A percentile compares a stretch with the other conserved stretches of the same genome.
Evolutionary conservation across 257 asterid species (phyloP).

Genomic region (Salvia miltiorrhiza): DNA sequence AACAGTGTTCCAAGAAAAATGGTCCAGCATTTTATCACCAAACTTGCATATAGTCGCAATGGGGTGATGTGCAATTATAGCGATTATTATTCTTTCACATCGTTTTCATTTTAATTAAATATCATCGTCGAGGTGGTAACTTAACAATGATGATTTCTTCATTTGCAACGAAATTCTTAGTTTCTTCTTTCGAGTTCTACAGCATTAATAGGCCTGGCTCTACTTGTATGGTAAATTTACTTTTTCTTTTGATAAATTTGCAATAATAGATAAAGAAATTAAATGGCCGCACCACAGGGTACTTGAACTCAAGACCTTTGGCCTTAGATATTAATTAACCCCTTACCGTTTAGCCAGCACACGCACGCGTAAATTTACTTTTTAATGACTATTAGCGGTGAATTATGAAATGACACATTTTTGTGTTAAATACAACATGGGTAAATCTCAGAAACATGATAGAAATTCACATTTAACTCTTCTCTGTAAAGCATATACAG

Average conservation of each 20-base stretch:
- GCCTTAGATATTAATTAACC: too few species aligned
- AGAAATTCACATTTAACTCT: not conserved
- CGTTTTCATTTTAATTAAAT: constrained; percentile 17
- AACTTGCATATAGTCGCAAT: constrained; percentile 12
- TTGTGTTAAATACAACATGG: constrained; percentile 18
- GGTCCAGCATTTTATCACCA: constrained; percentile 33
- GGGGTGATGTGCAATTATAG: constrained; percentile 12
- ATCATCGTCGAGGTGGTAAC: not conserved
- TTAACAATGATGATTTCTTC: not conserved
- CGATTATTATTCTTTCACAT: constrained; percentile 1
- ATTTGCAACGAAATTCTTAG: not conserved
- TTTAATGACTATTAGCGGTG: constrained; percentile 2
- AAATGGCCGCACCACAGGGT: too few species aligned
- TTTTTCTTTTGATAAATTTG: not conserved
- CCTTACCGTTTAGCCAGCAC: too few species aligned
- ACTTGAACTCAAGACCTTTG: too few species aligned
- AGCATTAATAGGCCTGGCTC: not conserved
- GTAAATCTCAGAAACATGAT: not conserved
- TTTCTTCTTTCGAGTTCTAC: not conserved
- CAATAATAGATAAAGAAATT: too few species aligned
- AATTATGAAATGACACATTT: not conserved
- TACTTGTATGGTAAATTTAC: not conserved
- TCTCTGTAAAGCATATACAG: constrained; percentile 17
- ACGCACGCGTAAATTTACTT: too few species aligned
- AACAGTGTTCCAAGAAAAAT: not conserved